phyloP scores from a whole-genome alignment of 2,329 filamentous ascomycete species.

The Arthrobotrys entomopaga region DNA sequence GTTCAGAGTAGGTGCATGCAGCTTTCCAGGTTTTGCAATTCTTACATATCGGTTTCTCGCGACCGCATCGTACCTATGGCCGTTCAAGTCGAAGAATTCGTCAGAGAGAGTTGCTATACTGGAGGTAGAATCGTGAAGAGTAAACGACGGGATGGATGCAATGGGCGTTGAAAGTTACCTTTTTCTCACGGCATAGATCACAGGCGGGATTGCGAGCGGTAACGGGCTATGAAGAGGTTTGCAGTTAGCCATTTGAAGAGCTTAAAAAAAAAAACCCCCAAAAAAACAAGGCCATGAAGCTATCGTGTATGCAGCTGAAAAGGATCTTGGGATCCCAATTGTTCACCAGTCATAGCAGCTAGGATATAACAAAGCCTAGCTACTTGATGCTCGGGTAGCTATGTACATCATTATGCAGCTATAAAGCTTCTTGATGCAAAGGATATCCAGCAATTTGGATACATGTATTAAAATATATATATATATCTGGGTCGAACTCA shows the following conservation, averaged over 20 bases:
- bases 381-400: no score
- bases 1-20: conserved; percentile 58
- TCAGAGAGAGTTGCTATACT: no score
- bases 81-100: not conserved
- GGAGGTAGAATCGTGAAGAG: no score
- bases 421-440: not conserved
- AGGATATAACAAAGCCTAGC: not conserved
- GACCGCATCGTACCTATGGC: conserved; percentile 58
- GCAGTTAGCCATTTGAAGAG: conserved; percentile 24
- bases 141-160: conserved; percentile 14
- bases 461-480: conserved; percentile 8
- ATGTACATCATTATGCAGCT: not conserved
- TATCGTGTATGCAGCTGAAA: conserved; percentile 28
- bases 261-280: conserved; percentile 6
- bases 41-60: conserved; percentile 58
- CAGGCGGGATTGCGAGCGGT: conserved; percentile 58
- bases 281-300: conserved; percentile 1
- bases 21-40: conserved; percentile 59
- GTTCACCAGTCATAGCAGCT: not conserved
- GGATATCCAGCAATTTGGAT: not conserved
- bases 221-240: conserved; percentile 25
- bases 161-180: conserved; percentile 54
- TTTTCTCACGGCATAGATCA: conserved; percentile 59
- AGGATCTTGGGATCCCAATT: not conserved
- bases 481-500: conserved; percentile 30